Percentiles rank a stretch among this genome's conserved stretches.
These are phyloP conservation scores for Pisolithus thermaeus DNA, from an alignment of 1,284 basidiomycete genomes.

Conservation along the genomic window DNA sequence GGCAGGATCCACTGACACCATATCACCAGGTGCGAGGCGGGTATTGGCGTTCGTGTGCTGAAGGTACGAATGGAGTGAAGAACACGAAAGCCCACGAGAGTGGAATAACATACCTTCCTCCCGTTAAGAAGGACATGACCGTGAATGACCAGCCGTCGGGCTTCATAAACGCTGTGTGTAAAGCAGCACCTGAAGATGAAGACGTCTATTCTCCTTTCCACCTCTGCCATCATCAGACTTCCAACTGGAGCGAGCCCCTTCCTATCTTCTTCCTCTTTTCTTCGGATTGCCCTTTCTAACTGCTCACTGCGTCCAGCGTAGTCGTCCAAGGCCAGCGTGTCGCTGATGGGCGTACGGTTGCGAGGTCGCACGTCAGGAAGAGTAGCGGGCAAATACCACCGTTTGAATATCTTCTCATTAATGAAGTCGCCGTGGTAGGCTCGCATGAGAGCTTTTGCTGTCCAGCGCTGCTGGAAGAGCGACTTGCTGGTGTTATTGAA, in stretches of 20 bases:
- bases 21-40: constrained; percentile 90
- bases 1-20: constrained; percentile 83
- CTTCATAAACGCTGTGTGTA: constrained; percentile 86
- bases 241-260: constrained; percentile 75
- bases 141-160: constrained; percentile 80
- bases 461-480: constrained; percentile 92
- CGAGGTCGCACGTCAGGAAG: constrained; percentile 82
- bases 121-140: constrained; percentile 91
- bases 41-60: constrained; percentile 85
- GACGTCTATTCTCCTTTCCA: constrained; percentile 93
- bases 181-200: constrained; percentile 92
- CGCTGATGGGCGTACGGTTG: constrained; percentile 34
- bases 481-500: constrained; percentile 62
- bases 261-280: constrained; percentile 48
- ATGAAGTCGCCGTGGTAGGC: constrained; percentile 97
- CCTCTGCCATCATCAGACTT: constrained; percentile 86
- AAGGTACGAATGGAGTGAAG: background rate
- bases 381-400: constrained; percentile 87
- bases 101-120: constrained; percentile 54
- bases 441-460: constrained; percentile 82
- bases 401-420: constrained; percentile 89
- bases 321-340: constrained; percentile 42
- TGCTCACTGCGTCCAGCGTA: constrained; percentile 51
- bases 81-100: background rate
- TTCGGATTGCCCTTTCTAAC: constrained; percentile 41